phyloP scores from a whole-genome alignment of 805 yeast genomes.

The Saturnispora halmiae region DNA sequence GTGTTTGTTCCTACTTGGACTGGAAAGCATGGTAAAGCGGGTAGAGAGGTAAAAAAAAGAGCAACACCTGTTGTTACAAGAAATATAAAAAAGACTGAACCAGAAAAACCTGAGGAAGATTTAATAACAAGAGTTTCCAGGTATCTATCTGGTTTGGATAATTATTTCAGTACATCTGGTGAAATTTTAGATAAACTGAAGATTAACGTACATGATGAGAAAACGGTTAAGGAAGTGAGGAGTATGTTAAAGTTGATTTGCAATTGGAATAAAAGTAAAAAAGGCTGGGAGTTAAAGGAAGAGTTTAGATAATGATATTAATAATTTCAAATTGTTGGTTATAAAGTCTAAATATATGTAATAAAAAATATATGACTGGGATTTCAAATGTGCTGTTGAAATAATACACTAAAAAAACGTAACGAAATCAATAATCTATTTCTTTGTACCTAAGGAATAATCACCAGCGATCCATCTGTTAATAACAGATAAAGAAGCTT shows the following conservation, averaged over 20 bases:
- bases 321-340: neutral
- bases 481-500: constrained; percentile 56
- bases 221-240: constrained; percentile 52
- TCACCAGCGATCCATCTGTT: constrained; percentile 68
- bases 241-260: constrained; percentile 63
- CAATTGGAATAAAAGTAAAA: constrained; percentile 47
- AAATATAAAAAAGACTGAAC: constrained; percentile 17
- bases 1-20: constrained; percentile 96
- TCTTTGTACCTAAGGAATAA: constrained; percentile 27
- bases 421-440: no score
- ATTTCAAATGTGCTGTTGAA: neutral
- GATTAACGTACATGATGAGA: constrained; percentile 35
- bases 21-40: constrained; percentile 83
- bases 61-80: neutral
- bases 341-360: neutral
- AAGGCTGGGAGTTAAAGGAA: constrained; percentile 58
- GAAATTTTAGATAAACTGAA: constrained; percentile 23
- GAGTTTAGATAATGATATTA: constrained; percentile 33
- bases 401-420: neutral
- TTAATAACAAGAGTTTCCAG: constrained; percentile 20
- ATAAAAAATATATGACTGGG: neutral
- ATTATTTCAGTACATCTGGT: constrained; percentile 26
- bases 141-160: constrained; percentile 24
- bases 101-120: constrained; percentile 12
- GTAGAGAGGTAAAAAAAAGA: constrained; percentile 30